Base-by-base conservation (phyloP, 2,329 filamentous ascomycete species). In the Epichloe gansuensis region DNA sequence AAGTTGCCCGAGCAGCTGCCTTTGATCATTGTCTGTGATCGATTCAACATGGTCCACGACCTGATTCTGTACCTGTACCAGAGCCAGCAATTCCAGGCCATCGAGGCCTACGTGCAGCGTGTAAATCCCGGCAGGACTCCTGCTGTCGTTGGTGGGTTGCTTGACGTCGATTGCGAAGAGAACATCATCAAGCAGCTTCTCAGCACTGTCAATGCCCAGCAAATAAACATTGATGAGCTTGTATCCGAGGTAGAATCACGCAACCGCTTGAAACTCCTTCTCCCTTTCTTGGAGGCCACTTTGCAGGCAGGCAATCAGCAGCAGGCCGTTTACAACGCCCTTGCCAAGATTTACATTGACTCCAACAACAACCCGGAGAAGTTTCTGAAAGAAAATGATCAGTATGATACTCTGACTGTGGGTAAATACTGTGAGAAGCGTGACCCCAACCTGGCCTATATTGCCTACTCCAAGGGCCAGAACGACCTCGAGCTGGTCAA, bases 381-480 rank as follows among this genome's bases (percentile, higher is more conserved):
- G 66, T 98, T 98, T 75, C 75, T 98, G 50, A 95, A 93, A 74
- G 89, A 96, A 72, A 98, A 98, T 65, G 89, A 96, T 63, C 82
- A 93, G 67, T 98, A 98, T 61, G 93, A 98, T 65, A 89, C 93
- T 3, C 75, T 97, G 42, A 81, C 77, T 25, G 88, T 98, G 52
- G 93, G 93, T 68, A 96, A 95, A 72, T 98, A 98, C 76, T 98
- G 91, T 67, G 91, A 96, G 76, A 97, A 97, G 80, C 86, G 93
- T 37, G 93, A 98, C 63, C 93, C 93, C 57, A 95, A 95, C 67
- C 76, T 98, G 52, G 91, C 89, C 3, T 95, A 87, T 71, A 95
- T 97, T 65, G 88, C 90, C 56, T 98, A 96, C 69, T 81, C 84
- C 62, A 98, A 98, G 76, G 93, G 93, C 21, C 88, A 96, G 71